Evolutionary conservation across 495 filamentous ascomycete species (phyloP).

Genomic region (Terfezia boudieri): DNA sequence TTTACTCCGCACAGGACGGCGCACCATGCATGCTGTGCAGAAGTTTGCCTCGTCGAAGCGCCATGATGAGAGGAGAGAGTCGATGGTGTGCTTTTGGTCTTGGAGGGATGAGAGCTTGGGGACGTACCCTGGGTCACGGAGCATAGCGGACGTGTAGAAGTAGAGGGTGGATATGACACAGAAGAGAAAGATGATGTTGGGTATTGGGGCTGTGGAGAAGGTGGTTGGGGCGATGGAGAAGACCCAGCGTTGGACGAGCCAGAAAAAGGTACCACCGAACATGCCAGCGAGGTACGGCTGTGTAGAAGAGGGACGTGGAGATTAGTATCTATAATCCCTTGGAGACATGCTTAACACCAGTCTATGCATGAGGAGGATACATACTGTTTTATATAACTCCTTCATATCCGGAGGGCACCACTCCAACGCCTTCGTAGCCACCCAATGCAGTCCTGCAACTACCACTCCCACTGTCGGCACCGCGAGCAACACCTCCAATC

Average conservation of each 20-base stretch:
- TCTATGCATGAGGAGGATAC: constrained; percentile 13
- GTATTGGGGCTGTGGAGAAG: constrained; percentile 36
- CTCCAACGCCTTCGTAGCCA: constrained; percentile 49
- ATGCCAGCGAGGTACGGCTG: constrained; percentile 83
- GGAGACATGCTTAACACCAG: background rate
- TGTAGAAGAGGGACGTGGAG: constrained; percentile 5
- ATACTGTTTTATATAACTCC: constrained; percentile 64
- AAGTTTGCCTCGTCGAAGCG: constrained; percentile 90
- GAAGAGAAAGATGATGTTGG: constrained; percentile 50
- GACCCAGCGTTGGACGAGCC: constrained; percentile 56
- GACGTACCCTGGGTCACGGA: constrained; percentile 79
- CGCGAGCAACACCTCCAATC: constrained; percentile 49
- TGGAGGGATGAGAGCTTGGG: constrained; percentile 73
- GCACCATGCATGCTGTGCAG: constrained; percentile 79
- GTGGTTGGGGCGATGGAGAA: constrained; percentile 56
- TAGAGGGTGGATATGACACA: constrained; percentile 46
- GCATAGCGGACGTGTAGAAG: constrained; percentile 72
- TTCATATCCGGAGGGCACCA: constrained; percentile 72
- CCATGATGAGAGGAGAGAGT: constrained; percentile 58
- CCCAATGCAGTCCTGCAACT: constrained; percentile 54
- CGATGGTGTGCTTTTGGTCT: constrained; percentile 68
- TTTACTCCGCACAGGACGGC: constrained; percentile 78
- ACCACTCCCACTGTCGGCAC: constrained; percentile 44
- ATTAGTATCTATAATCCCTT: background rate
- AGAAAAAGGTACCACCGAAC: constrained; percentile 70